These are phyloP conservation scores for Triangularia verruculosa DNA, from an alignment of 2,329 filamentous ascomycete species.

Conservation along the genomic window DNA sequence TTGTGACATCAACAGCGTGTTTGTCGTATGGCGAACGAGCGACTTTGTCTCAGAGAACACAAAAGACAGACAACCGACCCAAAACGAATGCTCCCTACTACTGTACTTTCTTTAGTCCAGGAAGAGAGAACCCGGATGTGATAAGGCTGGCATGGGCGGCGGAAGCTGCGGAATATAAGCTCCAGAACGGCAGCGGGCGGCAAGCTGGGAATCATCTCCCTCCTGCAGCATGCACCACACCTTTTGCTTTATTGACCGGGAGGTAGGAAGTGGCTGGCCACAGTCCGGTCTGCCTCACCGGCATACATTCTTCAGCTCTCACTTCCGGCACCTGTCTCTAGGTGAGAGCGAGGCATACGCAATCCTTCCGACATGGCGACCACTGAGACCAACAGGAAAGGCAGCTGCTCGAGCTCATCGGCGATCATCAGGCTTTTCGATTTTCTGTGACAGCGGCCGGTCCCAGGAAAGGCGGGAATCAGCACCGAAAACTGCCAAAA, in stretches of 20 bases:
- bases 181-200: neutral
- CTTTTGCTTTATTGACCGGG: neutral
- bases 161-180: constrained; percentile 5
- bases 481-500: neutral
- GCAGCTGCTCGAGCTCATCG: neutral
- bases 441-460: neutral
- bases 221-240: constrained; percentile 5
- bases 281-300: too few relatives aligned
- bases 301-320: too few relatives aligned
- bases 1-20: neutral
- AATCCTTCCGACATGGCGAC: neutral
- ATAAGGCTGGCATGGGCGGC: neutral
- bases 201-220: constrained; percentile 1
- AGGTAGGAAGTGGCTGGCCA: neutral
- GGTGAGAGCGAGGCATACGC: neutral
- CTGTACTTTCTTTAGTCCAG: too few relatives aligned
- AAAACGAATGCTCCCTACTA: neutral
- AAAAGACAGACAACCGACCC: neutral
- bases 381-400: neutral
- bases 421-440: neutral
- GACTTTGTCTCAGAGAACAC: neutral
- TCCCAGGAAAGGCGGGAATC: neutral
- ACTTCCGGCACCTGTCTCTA: neutral
- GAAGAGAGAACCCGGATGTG: neutral
- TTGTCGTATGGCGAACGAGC: constrained; percentile 4